phyloP scores from a whole-genome alignment of 305 asterid species.

The Fraxinus ornus region DNA sequence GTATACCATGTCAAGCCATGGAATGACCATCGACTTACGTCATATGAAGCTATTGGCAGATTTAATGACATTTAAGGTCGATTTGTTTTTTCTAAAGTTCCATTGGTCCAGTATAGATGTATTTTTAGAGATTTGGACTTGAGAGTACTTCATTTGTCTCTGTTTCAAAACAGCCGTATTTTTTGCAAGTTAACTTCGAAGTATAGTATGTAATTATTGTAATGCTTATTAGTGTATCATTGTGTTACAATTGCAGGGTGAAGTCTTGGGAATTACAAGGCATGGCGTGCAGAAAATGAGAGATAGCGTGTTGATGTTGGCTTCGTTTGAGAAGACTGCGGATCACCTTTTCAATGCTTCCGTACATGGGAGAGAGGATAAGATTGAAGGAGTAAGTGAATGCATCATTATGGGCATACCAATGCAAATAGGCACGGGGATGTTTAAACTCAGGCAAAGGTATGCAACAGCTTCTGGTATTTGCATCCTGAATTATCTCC shows the following conservation, averaged over 20 bases:
- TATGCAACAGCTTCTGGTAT: constrained; percentile 22
- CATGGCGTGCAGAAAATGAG: constrained; percentile 77
- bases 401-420: constrained; percentile 94
- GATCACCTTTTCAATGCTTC: constrained; percentile 90
- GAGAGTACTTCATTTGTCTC: background rate
- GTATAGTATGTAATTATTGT: background rate
- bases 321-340: constrained; percentile 85
- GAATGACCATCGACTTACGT: constrained; percentile 83
- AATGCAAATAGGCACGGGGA: constrained; percentile 82
- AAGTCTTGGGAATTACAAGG: constrained; percentile 84
- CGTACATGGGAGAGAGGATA: constrained; percentile 72
- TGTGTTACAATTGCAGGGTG: constrained; percentile 53
- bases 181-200: background rate
- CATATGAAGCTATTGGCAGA: constrained; percentile 98
- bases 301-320: constrained; percentile 84
- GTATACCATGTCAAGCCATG: constrained; percentile 68
- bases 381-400: constrained; percentile 87
- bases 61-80: constrained; percentile 83
- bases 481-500: background rate
- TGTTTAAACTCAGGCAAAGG: constrained; percentile 84
- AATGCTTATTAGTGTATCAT: constrained; percentile 10
- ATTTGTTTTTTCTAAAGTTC: background rate
- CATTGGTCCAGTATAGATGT: background rate
- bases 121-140: background rate
- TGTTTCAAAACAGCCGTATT: background rate